These are phyloP conservation scores for Prunus campanulata DNA, from an alignment of 306 rosid genomes.

Conservation along the genomic window DNA sequence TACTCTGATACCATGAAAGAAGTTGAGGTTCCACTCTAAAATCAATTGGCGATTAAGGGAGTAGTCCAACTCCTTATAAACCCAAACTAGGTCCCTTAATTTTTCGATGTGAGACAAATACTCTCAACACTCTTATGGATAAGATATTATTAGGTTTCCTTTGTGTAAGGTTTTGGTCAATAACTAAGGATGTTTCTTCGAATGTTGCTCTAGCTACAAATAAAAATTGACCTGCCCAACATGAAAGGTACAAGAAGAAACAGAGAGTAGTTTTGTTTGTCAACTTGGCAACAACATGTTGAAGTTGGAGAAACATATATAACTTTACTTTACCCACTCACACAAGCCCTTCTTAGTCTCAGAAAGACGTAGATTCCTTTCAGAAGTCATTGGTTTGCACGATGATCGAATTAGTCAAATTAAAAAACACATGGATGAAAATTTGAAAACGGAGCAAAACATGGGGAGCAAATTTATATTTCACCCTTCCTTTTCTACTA, in stretches of 20 bases:
- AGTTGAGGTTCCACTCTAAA: too few relatives aligned
- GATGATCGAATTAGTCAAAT: too few relatives aligned
- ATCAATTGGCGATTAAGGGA: too few relatives aligned
- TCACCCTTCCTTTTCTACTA: too few relatives aligned
- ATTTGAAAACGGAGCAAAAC: too few relatives aligned
- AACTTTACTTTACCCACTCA: neutral
- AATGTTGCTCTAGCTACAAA: neutral
- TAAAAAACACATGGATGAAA: too few relatives aligned
- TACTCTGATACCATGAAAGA: too few relatives aligned
- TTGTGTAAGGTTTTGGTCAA: neutral
- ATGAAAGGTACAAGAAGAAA: neutral
- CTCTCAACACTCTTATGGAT: neutral
- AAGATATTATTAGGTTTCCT: neutral
- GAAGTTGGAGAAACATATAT: neutral
- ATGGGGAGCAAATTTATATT: too few relatives aligned
- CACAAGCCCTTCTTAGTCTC: neutral
- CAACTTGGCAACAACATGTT: neutral
- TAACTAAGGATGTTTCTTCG: constrained; percentile 1
- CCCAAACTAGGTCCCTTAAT: too few relatives aligned
- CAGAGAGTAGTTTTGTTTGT: neutral
- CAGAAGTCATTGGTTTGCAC: neutral
- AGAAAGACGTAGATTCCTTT: neutral
- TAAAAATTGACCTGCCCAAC: neutral
- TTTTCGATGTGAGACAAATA: too few relatives aligned
- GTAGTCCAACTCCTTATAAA: too few relatives aligned